Evolutionary conservation across 2,329 filamentous ascomycete species (phyloP).

Genomic region (Xylaria sp.): DNA sequence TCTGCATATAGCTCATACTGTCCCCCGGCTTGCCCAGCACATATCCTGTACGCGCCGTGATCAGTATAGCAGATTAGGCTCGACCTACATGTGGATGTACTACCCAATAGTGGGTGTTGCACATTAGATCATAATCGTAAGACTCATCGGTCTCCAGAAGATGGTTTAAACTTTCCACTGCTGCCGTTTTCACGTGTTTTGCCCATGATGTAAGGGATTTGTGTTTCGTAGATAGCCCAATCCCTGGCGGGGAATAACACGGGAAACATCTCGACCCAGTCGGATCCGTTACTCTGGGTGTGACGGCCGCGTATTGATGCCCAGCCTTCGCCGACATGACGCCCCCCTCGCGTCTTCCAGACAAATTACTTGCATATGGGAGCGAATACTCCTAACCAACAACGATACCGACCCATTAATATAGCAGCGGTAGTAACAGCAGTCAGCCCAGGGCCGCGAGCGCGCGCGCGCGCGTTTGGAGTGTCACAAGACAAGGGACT

Average conservation of each 20-base stretch:
- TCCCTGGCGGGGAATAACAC: background rate
- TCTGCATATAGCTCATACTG: background rate
- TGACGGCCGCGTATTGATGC: background rate
- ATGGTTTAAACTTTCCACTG: background rate
- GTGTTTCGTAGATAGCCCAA: background rate
- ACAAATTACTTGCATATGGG: background rate
- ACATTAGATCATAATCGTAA: background rate
- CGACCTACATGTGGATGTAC: too few species aligned
- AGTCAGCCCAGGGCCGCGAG: too few species aligned
- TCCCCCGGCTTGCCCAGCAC: too few species aligned
- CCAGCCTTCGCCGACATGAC: background rate
- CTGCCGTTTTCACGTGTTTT: background rate
- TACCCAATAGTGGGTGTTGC: background rate
- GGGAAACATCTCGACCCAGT: background rate
- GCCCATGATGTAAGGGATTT: background rate
- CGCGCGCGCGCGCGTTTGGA: too few species aligned
- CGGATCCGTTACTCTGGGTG: background rate
- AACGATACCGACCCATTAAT: background rate
- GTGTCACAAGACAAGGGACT: too few species aligned
- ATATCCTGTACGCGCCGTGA: too few species aligned
- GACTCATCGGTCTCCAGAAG: background rate
- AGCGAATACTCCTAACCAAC: background rate
- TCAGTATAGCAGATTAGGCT: too few species aligned
- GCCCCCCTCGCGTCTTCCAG: background rate
- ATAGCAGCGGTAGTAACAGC: background rate